Evolutionary conservation across 2,329 filamentous ascomycete species (phyloP).

Genomic region (Hypoxylon sp.): DNA sequence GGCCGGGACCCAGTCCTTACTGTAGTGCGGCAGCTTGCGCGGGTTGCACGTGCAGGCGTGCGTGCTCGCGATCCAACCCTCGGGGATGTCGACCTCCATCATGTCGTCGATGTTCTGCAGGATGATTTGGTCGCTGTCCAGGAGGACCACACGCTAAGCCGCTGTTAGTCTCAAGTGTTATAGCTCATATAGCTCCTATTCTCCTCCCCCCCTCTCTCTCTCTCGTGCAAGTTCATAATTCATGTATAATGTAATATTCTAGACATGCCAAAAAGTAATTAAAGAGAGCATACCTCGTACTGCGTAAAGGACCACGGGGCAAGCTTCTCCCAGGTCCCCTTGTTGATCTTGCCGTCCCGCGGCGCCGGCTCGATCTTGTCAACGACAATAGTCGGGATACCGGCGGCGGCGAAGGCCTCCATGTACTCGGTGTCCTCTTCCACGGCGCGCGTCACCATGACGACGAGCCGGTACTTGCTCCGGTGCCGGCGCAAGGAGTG

Average conservation of each 20-base stretch:
- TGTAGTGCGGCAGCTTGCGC: slow-evolving; percentile 53
- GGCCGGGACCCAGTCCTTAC: slow-evolving; percentile 54
- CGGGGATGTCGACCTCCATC: slow-evolving; percentile 53
- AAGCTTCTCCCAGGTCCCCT: slow-evolving; percentile 57
- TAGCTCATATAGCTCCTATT: not conserved
- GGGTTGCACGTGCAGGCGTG: slow-evolving; percentile 55
- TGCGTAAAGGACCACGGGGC: slow-evolving; percentile 54
- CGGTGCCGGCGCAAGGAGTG: slow-evolving; percentile 51
- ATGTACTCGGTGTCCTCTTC: slow-evolving; percentile 56
- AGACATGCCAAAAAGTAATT: not conserved
- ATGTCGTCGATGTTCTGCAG: slow-evolving; percentile 55
- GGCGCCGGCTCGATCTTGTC: slow-evolving; percentile 55
- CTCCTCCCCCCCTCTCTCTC: too few relatives aligned
- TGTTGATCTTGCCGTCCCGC: slow-evolving; percentile 55
- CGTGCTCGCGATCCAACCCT: slow-evolving; percentile 55
- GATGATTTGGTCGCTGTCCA: slow-evolving; percentile 55
- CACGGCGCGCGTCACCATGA: slow-evolving; percentile 55
- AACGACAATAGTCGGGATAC: slow-evolving; percentile 55
- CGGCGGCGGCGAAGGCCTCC: slow-evolving; percentile 54
- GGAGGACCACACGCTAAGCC: slow-evolving; percentile 52
- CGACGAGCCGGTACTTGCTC: slow-evolving; percentile 52
- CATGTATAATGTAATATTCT: not conserved
- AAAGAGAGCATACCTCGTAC: slow-evolving; percentile 50
- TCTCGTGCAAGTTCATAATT: not conserved
- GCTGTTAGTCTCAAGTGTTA: not conserved